These are phyloP conservation scores for Metschnikowia rubicola DNA, from an alignment of 805 yeast genomes.

Conservation along the genomic window DNA sequence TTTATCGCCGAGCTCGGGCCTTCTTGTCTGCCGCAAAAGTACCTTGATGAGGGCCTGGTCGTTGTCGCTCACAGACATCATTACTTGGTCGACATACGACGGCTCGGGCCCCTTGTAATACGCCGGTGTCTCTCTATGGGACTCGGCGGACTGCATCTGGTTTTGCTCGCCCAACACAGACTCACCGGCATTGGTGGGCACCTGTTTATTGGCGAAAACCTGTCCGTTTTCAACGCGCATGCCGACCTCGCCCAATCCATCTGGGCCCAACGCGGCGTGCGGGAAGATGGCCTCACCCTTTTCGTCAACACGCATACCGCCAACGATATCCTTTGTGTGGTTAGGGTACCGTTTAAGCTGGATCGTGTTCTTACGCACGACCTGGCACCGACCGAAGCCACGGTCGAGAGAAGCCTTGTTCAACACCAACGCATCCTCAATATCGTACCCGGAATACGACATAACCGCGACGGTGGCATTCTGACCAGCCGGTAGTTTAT, in stretches of 20 bases:
- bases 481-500: constrained; percentile 97
- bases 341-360: constrained; percentile 88
- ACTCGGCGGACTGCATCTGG: constrained; percentile 43
- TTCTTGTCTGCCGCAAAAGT: constrained; percentile 86
- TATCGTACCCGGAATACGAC: constrained; percentile 99
- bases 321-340: constrained; percentile 86
- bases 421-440: constrained; percentile 95
- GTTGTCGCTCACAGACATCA: constrained; percentile 93
- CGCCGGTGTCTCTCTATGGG: constrained; percentile 86
- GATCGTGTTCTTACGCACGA: constrained; percentile 85
- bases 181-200: constrained; percentile 82
- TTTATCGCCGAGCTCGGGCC: constrained; percentile 97
- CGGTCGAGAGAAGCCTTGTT: constrained; percentile 92
- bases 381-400: constrained; percentile 98
- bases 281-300: constrained; percentile 79
- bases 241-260: constrained; percentile 97
- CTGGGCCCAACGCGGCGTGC: constrained; percentile 84
- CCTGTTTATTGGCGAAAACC: constrained; percentile 88
- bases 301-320: constrained; percentile 87
- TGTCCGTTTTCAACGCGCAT: constrained; percentile 87
- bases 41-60: constrained; percentile 95
- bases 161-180: constrained; percentile 44
- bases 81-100: constrained; percentile 91
- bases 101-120: constrained; percentile 94
- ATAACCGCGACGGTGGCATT: constrained; percentile 98